A percentile compares a stretch with the other conserved stretches of the same genome.
Evolutionary conservation across 305 asterid genomes (phyloP).

Genomic region (Solanum hybrid): DNA sequence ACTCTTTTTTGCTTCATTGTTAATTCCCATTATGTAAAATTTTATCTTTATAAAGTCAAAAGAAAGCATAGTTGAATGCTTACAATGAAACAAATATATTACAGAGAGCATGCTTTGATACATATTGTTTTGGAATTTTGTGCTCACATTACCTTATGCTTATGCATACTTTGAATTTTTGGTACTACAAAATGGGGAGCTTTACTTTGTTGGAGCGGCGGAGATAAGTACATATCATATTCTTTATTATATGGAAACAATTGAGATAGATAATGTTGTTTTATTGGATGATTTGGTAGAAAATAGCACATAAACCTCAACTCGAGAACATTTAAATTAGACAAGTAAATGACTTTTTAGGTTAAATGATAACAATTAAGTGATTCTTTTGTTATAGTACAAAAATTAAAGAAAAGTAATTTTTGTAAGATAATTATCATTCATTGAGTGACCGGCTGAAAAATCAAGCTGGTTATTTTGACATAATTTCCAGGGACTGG

Average conservation of each 20-base stretch:
- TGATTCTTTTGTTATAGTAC: not conserved
- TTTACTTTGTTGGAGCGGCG: not conserved
- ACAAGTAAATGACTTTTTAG: not conserved
- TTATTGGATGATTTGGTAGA: not conserved
- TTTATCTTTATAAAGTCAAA: not conserved
- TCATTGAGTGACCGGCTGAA: not conserved
- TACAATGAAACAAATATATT: not conserved
- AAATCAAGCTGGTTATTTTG: not conserved
- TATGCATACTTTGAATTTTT: not conserved
- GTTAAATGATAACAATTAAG: not conserved
- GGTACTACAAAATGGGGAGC: not conserved
- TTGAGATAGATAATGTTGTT: not conserved
- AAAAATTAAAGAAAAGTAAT: not conserved
- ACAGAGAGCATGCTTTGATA: conserved; percentile 6
- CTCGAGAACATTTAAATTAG: not conserved
- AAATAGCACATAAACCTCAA: not conserved
- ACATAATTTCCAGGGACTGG: not conserved
- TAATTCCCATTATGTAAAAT: not conserved
- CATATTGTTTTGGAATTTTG: conserved; percentile 3
- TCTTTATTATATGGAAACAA: not conserved
- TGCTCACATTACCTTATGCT: not conserved
- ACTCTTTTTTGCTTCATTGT: not conserved
- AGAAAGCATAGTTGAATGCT: not conserved
- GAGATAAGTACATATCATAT: not conserved
- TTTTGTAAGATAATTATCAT: not conserved